Evolutionary conservation across 768 basidiomycete genomes (phyloP), one percentile per base, ranked within the genome.

Genomic region (Tulasnella calospora): DNA sequence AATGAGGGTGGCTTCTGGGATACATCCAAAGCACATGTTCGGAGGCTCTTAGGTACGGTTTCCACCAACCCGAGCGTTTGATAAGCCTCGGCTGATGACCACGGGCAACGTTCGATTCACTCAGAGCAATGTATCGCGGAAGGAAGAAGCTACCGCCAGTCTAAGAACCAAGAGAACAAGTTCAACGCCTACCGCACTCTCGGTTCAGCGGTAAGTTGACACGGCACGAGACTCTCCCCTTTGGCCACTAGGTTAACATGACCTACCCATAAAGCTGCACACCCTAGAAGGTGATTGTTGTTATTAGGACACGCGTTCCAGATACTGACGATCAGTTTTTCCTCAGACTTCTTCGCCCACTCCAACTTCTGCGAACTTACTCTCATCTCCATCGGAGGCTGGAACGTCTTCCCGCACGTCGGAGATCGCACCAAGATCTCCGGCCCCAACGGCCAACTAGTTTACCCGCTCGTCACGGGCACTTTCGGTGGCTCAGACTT

Each of bases 111-210:
- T n/a, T 51, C n/a, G 21, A n/a, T 51, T 7, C 51, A n/a, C 38
- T 2, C 23, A 76, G 75, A 92, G 81, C 85, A 87, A 41, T 97
- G 95, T 84, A 94, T 98, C 80, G 90, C 92, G 41, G 83, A 90
- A 17, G 96, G 95, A 0, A 85, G 96, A 3, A 86, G 17, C 82
- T 86, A 92, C 80, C 88, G 91, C 78, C 80, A 88, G 41, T 84
- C 86, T 12, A 78, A 90, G 4, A 84, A 87, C 67, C 94, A 91
- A 80, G 82, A 89, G 78, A 92, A 94, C 82, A 87, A 89, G 82
- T 94, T 93, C 81, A 92, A 94, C 82, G 89, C 92, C 0, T 97
- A 91, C 83, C 86, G 94, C 47, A 88, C 96, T 9, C 87, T 97
- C 0, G 96, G 95, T 1, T 89, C 87, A 82, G 86, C 87, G 71